Percentiles rank a stretch among this genome's conserved stretches.
Evolutionary conservation across 1,139 yeast genomes (phyloP).

Genomic region (Geotrichum europaeum): DNA sequence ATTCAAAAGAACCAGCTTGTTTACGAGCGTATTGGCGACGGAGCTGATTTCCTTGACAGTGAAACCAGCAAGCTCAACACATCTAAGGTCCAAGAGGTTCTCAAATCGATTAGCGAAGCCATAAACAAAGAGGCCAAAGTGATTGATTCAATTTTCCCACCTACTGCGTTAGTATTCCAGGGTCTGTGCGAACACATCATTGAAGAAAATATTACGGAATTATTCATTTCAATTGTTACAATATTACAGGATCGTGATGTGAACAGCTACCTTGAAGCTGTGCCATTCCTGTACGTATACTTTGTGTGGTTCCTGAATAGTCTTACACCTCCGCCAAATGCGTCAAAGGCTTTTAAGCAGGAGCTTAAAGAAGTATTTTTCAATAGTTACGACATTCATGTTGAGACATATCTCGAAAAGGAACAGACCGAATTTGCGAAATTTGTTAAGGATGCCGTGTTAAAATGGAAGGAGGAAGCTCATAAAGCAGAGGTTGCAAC

Average conservation of each 20-base stretch:
- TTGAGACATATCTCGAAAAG: slow-evolving; percentile 11
- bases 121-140: slow-evolving; percentile 35
- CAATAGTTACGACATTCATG: slow-evolving; percentile 12
- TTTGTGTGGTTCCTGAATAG: slow-evolving; percentile 18
- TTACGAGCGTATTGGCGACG: slow-evolving; percentile 16
- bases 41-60: slow-evolving; percentile 26
- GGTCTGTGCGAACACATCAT: slow-evolving; percentile 34
- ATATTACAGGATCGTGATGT: slow-evolving; percentile 14
- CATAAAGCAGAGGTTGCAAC: slow-evolving; percentile 36
- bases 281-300: slow-evolving; percentile 16
- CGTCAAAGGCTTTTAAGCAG: slow-evolving; percentile 8
- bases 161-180: slow-evolving; percentile 28
- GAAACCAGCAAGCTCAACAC: slow-evolving; percentile 30
- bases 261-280: slow-evolving; percentile 14
- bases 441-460: slow-evolving; percentile 31
- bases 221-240: slow-evolving; percentile 29
- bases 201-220: slow-evolving; percentile 35
- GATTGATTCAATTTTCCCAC: slow-evolving; percentile 36
- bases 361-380: slow-evolving; percentile 11
- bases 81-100: slow-evolving; percentile 28
- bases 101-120: slow-evolving; percentile 34
- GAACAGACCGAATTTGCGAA: slow-evolving; percentile 14
- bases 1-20: slow-evolving; percentile 43
- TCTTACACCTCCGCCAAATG: slow-evolving; percentile 8
- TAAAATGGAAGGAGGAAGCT: slow-evolving; percentile 34